Base-by-base conservation (phyloP, 257 asterid species). In the Lavandula angustifolia region DNA sequence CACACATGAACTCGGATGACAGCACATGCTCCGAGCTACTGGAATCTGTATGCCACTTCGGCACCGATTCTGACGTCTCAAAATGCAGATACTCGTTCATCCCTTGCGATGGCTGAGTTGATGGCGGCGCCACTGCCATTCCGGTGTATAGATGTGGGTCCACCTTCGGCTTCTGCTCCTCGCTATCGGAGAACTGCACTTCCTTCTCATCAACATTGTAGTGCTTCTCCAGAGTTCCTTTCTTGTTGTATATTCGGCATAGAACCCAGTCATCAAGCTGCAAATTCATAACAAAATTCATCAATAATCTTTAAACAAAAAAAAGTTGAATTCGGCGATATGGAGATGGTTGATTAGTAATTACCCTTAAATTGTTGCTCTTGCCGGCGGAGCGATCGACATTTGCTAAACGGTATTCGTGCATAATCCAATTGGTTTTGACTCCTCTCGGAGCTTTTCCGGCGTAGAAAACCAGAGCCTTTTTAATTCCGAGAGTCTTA, bases 361-460 rank as follows among this genome's bases (percentile, higher is more conserved):
- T 60, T 79, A 82, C 87, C 87, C 82, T 82, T 33, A 66, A 60
- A 57, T 76, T 82, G 49, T 34, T 72, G 41, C 41, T 56, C 69
- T 76, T 82, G 46, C 84, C 84, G 35, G 87, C 87, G 22, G 84
- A 79, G 14, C 87, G 72, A 62, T 82, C 87, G 13, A 82, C 87
- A 49, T 76, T 76, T 14, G 84, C 84, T 0, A 82, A 54, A 9
- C 87, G 87, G 14, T 83, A 83, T 38, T 83, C 89, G 70, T 83
- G 89, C 89, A 83, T 83, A 67, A 83, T 83, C 89, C 89, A 83
- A 71, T 80, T 78, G 66, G 89, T 83, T 53, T 83, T 83, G 65
- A 83, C 80, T 17, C 89, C 89, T 68, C 49, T 73, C 0, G 89
- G 89, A 44, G 88, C 84, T 69, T 83, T 83, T 12, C 88, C 88